phyloP scores from a whole-genome alignment of 148 eudicot species.

The Cornus suecica region DNA sequence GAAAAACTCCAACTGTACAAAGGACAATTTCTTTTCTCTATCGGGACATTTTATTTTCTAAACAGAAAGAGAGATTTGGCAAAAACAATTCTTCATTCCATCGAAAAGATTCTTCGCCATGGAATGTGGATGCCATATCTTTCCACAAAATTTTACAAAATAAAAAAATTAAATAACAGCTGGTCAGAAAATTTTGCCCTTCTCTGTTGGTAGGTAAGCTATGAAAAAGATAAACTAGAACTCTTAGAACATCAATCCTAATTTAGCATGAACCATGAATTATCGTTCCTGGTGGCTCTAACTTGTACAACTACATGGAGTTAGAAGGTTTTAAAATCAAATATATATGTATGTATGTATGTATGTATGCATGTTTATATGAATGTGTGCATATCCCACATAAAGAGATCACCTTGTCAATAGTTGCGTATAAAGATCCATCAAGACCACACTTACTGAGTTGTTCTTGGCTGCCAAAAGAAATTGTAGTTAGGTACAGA shows the following conservation, averaged over 20 bases:
- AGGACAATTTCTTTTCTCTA: background rate
- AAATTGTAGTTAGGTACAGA: conserved; percentile 8
- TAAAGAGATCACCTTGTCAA: conserved; percentile 56
- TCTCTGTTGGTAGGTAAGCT: too few species aligned
- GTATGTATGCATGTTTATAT: too few species aligned
- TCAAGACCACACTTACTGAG: conserved; percentile 75
- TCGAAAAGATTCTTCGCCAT: background rate
- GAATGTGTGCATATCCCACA: background rate
- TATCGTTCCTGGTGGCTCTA: background rate
- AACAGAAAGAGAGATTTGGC: background rate
- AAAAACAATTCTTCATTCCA: background rate
- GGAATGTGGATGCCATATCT: background rate
- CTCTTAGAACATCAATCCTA: background rate
- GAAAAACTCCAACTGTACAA: background rate
- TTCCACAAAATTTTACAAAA: background rate
- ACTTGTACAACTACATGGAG: conserved; percentile 1
- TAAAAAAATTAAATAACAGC: background rate
- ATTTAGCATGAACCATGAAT: background rate
- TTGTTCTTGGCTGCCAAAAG: conserved; percentile 63
- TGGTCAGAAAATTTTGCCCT: background rate
- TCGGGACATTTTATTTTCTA: too few species aligned
- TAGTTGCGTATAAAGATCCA: conserved; percentile 69
- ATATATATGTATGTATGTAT: too few species aligned
- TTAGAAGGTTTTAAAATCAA: conserved; percentile 1
- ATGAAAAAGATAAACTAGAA: too few species aligned